These are phyloP conservation scores for Ogataea pini DNA, from an alignment of 805 yeast species.

Conservation along the genomic window DNA sequence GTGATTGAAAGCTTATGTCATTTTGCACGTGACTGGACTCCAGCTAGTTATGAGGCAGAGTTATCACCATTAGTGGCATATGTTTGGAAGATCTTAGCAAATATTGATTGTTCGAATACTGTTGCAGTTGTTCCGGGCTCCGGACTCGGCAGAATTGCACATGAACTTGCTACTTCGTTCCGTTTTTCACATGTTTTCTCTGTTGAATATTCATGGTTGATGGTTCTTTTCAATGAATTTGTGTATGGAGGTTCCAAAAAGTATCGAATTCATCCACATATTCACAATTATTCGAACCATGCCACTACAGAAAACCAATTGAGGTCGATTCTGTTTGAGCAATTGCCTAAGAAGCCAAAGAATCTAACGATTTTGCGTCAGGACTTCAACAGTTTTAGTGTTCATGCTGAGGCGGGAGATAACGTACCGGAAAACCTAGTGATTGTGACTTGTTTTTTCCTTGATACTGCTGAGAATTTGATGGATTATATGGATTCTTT, in stretches of 20 bases:
- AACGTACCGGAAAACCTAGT: conserved; percentile 45
- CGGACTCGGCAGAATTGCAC: conserved; percentile 79
- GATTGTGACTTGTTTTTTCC: conserved; percentile 70
- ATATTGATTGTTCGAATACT: conserved; percentile 36
- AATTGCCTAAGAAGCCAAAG: conserved; percentile 40
- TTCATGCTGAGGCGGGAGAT: conserved; percentile 11
- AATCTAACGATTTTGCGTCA: conserved; percentile 53
- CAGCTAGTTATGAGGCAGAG: conserved; percentile 43
- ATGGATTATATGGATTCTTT: conserved; percentile 74
- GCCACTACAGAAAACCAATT: conserved; percentile 48
- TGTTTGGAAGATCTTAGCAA: conserved; percentile 43
- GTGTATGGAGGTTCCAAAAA: conserved; percentile 39
- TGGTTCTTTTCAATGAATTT: conserved; percentile 70
- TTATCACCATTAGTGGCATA: conserved; percentile 55
- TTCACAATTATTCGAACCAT: conserved; percentile 74
- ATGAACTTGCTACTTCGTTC: conserved; percentile 47
- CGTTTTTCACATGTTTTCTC: conserved; percentile 56
- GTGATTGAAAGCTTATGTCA: conserved; percentile 76
- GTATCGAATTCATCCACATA: conserved; percentile 46
- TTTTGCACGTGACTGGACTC: conserved; percentile 76
- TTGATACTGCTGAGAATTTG: conserved; percentile 90
- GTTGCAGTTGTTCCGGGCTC: conserved; percentile 81
- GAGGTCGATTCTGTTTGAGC: conserved; percentile 40
- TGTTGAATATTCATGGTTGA: conserved; percentile 72
- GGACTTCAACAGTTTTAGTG: conserved; percentile 61